A percentile compares a stretch with the other conserved stretches of the same genome.
phyloP scores from a whole-genome alignment of 345 rosid genomes.

The Populus tremula region DNA sequence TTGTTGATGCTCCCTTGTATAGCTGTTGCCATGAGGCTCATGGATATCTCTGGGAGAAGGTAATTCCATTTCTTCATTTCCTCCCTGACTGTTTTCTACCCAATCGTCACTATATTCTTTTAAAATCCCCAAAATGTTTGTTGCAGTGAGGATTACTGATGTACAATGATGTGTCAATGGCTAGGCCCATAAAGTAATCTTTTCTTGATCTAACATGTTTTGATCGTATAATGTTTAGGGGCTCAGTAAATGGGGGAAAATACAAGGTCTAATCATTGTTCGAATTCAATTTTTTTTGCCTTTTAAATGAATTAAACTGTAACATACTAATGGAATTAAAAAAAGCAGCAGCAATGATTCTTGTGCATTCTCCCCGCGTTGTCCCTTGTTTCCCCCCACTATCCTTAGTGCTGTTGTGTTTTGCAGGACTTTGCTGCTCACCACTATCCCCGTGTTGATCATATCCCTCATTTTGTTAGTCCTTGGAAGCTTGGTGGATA shows the following conservation, averaged over 20 bases:
- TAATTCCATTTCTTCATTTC: constrained; percentile 19
- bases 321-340: not conserved
- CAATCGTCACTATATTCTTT: not conserved
- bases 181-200: not conserved
- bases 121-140: not conserved
- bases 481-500: constrained; percentile 47
- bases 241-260: not conserved
- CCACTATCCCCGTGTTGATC: constrained; percentile 72
- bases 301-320: not conserved
- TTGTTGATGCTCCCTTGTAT: constrained; percentile 92
- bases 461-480: constrained; percentile 58
- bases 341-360: not conserved
- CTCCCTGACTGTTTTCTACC: not conserved
- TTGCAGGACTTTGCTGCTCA: constrained; percentile 79
- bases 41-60: constrained; percentile 95
- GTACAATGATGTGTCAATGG: not conserved
- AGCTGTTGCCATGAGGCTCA: constrained; percentile 94
- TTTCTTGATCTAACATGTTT: not conserved
- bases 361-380: too few relatives aligned
- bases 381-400: not conserved
- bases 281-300: not conserved
- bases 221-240: not conserved
- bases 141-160: not conserved
- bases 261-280: not conserved
- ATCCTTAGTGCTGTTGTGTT: not conserved